Evolutionary conservation across 2,329 filamentous ascomycete species (phyloP).

Genomic region (Exophiala oligosperma): DNA sequence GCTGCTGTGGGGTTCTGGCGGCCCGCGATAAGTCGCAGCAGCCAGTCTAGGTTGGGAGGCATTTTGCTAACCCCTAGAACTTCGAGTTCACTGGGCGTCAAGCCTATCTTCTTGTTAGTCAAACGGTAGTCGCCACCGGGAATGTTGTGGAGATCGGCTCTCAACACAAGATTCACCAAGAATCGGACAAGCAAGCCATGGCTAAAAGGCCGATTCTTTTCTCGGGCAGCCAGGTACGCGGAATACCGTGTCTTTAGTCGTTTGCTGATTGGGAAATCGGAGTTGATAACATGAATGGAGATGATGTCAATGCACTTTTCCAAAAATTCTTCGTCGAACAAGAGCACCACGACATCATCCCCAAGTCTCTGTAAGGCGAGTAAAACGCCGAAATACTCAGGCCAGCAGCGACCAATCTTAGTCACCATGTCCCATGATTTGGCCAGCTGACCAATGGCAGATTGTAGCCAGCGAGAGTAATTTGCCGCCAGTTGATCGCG

Average conservation of each 20-base stretch:
- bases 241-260: slow-evolving; percentile 42
- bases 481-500: not conserved
- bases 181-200: slow-evolving; percentile 44
- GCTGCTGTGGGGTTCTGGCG: slow-evolving; percentile 57
- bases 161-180: slow-evolving; percentile 38
- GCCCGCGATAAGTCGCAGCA: slow-evolving; percentile 66
- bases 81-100: slow-evolving; percentile 12
- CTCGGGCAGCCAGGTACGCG: slow-evolving; percentile 42
- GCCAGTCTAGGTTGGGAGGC: slow-evolving; percentile 47
- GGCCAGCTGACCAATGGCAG: slow-evolving; percentile 13
- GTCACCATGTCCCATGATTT: slow-evolving; percentile 20
- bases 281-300: slow-evolving; percentile 41
- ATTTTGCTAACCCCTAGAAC: slow-evolving; percentile 19
- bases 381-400: slow-evolving; percentile 73
- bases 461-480: slow-evolving; percentile 13
- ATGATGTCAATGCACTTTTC: slow-evolving; percentile 60
- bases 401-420: slow-evolving; percentile 60
- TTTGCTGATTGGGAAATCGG: slow-evolving; percentile 15
- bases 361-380: slow-evolving; percentile 66
- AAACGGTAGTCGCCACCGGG: slow-evolving; percentile 48
- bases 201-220: slow-evolving; percentile 49
- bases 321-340: slow-evolving; percentile 65
- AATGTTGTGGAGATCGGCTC: slow-evolving; percentile 38
- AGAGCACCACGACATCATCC: slow-evolving; percentile 54
- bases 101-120: slow-evolving; percentile 19